Conservation (phyloP, 805 yeast genomes). For the Myxozyma geophila region DNA sequence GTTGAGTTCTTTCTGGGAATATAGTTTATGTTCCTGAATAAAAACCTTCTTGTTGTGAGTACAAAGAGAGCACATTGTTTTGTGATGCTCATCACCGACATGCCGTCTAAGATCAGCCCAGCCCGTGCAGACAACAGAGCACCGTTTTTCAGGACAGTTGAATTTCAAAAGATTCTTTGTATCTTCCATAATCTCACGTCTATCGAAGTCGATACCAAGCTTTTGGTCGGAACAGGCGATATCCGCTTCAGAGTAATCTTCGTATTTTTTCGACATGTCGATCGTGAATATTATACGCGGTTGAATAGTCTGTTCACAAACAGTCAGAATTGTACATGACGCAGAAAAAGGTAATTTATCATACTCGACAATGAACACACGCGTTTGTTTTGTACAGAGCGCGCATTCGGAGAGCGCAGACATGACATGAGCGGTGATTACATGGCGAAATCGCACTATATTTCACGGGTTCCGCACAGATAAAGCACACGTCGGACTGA, state of each 20-base stretch:
- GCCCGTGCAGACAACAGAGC: conserved; percentile 50
- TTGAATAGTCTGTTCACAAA: conserved; percentile 52
- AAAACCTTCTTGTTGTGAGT: conserved; percentile 76
- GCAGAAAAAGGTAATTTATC: conserved; percentile 11
- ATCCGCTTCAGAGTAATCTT: conserved; percentile 46
- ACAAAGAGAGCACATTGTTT: conserved; percentile 75
- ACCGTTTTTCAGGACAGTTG: conserved; percentile 57
- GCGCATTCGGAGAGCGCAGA: conserved; percentile 80
- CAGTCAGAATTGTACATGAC: neutral
- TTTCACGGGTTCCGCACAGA: conserved; percentile 77
- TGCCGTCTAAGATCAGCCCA: conserved; percentile 71
- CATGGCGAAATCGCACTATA: conserved; percentile 79
- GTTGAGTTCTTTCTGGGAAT: conserved; percentile 63
- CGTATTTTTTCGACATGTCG: conserved; percentile 46
- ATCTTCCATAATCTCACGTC: conserved; percentile 52
- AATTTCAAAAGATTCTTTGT: conserved; percentile 59
- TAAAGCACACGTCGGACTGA: conserved; percentile 60
- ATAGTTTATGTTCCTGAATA: conserved; percentile 68
- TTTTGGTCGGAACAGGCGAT: conserved; percentile 50
- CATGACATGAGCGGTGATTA: conserved; percentile 81
- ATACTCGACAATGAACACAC: conserved; percentile 79
- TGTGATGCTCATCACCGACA: conserved; percentile 64
- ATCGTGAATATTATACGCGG: conserved; percentile 62
- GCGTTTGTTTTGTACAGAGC: conserved; percentile 72
- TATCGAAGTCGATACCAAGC: conserved; percentile 64